A percentile compares a stretch with the other conserved stretches of the same genome.
Evolutionary conservation across 805 yeast genomes (phyloP).

Genomic region (Cyberlindnera maritima): DNA sequence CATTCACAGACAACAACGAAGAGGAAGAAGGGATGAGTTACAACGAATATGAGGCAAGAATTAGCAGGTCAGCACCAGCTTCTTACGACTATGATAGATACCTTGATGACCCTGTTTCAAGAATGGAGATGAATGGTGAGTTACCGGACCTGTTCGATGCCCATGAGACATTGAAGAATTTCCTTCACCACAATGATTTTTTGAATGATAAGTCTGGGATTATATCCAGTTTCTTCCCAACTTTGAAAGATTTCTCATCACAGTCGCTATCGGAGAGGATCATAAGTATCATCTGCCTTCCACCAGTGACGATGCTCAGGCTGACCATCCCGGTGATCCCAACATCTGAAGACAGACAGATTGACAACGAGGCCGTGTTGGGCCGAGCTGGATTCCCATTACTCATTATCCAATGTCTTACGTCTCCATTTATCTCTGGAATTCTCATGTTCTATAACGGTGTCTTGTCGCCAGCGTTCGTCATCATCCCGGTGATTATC

Average conservation of each 20-base stretch:
- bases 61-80: constrained; percentile 19
- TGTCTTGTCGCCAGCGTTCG: background rate
- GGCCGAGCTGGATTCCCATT: constrained; percentile 22
- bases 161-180: constrained; percentile 9
- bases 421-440: constrained; percentile 28
- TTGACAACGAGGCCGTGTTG: constrained; percentile 22
- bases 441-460: constrained; percentile 18
- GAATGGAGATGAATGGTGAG: constrained; percentile 7
- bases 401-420: constrained; percentile 30
- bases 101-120: constrained; percentile 5
- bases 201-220: constrained; percentile 6
- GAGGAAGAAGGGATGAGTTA: constrained; percentile 3
- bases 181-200: constrained; percentile 4
- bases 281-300: constrained; percentile 32
- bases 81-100: constrained; percentile 6
- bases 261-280: constrained; percentile 28
- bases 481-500: constrained; percentile 9
- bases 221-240: constrained; percentile 28
- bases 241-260: constrained; percentile 27
- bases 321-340: constrained; percentile 36
- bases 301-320: constrained; percentile 33
- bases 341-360: constrained; percentile 23
- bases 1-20: constrained; percentile 14
- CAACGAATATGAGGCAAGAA: constrained; percentile 20
- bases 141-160: constrained; percentile 15